Conservation (phyloP, 345 rosid species). For the Eucalyptus regnans region DNA sequence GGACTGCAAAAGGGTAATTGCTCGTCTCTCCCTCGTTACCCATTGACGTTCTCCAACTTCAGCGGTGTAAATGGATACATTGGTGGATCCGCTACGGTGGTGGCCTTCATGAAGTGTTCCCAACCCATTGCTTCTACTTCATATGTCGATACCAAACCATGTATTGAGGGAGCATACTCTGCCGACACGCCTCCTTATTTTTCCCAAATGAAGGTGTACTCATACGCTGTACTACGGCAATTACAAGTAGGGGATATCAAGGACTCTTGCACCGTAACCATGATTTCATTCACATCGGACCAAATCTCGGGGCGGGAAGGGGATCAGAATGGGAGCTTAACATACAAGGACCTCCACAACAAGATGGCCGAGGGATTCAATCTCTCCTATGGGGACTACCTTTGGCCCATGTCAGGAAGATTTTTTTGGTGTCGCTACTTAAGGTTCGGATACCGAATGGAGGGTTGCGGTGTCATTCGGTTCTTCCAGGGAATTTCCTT, state of each 20-base stretch:
- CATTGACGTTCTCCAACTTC: too few species aligned
- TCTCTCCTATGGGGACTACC: not conserved
- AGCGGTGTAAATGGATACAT: too few species aligned
- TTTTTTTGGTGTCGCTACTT: too few species aligned
- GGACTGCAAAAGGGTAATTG: not conserved
- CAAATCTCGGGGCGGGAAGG: fast-evolving
- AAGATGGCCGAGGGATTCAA: not conserved
- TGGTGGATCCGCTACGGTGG: too few species aligned
- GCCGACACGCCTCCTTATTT: not conserved
- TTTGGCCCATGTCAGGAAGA: too few species aligned
- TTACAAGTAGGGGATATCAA: not conserved
- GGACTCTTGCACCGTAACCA: not conserved
- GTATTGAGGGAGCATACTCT: not conserved
- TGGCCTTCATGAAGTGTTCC: too few species aligned
- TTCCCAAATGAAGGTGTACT: not conserved
- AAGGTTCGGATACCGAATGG: too few species aligned
- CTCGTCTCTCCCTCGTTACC: not conserved
- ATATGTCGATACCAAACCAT: not conserved
- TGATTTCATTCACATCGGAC: not conserved
- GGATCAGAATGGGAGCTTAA: not conserved
- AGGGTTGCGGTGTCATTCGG: too few species aligned
- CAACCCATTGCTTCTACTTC: not conserved
- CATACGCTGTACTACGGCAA: not conserved
- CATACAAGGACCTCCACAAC: not conserved
- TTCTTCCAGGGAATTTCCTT: too few species aligned